Evolutionary conservation across 1,284 basidiomycete genomes (phyloP).

Genomic region (Heterobasidion annosum): DNA sequence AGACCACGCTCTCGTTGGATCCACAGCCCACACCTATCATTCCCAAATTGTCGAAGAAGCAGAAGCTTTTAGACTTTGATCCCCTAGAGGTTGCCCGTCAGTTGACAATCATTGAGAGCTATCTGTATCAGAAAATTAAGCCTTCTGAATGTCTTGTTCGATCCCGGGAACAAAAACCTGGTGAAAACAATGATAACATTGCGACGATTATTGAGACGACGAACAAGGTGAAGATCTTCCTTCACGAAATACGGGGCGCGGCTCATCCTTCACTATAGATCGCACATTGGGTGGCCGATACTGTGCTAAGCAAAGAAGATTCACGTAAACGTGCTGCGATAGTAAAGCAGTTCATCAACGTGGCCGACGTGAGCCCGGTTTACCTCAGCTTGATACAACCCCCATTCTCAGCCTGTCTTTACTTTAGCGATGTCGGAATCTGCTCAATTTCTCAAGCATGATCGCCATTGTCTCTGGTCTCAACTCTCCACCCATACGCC

Average conservation of each 20-base stretch:
- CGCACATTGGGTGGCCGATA: constrained; percentile 92
- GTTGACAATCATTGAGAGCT: constrained; percentile 88
- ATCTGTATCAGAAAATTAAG: constrained; percentile 82
- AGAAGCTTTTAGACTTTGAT: constrained; percentile 86
- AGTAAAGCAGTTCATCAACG: constrained; percentile 88
- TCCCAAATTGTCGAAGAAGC: constrained; percentile 67
- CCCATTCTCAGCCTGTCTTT: background rate
- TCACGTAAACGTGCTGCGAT: constrained; percentile 74
- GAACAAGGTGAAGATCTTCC: constrained; percentile 56
- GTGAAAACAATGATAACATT: constrained; percentile 74
- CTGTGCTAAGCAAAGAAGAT: constrained; percentile 81
- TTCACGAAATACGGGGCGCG: background rate
- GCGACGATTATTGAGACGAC: constrained; percentile 87
- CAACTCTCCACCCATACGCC: constrained; percentile 89
- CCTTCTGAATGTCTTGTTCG: constrained; percentile 88
- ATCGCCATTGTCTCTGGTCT: constrained; percentile 94
- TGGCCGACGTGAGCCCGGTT: constrained; percentile 75
- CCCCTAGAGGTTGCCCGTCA: constrained; percentile 90
- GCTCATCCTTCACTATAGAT: constrained; percentile 36
- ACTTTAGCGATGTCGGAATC: constrained; percentile 73
- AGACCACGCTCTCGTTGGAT: constrained; percentile 30
- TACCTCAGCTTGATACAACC: background rate
- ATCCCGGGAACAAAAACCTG: constrained; percentile 65
- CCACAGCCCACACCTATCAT: constrained; percentile 70
- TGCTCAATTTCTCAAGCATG: constrained; percentile 96